Evolutionary conservation across 2,329 filamentous ascomycete genomes (phyloP), one percentile per base, ranked within the genome.

Genomic region (Beauveria pseudobassiana): DNA sequence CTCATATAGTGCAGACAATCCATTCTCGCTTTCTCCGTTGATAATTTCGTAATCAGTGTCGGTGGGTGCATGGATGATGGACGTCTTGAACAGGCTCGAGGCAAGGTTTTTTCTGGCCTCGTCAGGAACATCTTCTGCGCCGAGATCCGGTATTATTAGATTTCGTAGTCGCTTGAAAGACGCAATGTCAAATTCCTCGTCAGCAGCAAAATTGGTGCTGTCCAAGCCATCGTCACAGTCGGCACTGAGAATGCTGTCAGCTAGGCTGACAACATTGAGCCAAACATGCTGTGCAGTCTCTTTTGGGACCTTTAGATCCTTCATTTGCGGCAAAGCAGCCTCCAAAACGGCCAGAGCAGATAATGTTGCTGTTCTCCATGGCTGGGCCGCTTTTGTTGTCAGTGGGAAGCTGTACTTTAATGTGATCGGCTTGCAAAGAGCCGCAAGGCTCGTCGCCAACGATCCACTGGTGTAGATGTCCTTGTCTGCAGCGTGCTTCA

Each of bases 311-410:
- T 75, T 74, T 6, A 78, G 76, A 34, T 77, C 76, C 56, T 78
- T 78, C 1, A 91, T 74, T 28, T 85, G 82, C 0, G 85, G 80
- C 1, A 96, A 76, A 0, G 87, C 84, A 1, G 85, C 80, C 59
- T 85, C 79, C 0, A 96, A 75, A 20, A 97, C 82, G 3, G 83
- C 80, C 20, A 96, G 76, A 1, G 84, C 82, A 0, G 88, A 86
- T 5, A 82, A 85, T 0, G 90, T 96, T 3, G 92, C 90, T 59
- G 88, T 86, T 64, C 85, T 86, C 95, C 95, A 99, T 0, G 93
- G 82, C 57, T 86, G 82, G 0, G 82, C 78, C 16, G 85, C 84
- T 69, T 88, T 92, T 18, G 90, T 90, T 62, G 86, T 82, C 16
- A 87, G 84, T 5, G 83, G 78, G 75, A 92, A 96, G 51, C 80